Evolutionary conservation across 164 flowering plant species (phyloP), one percentile per base, ranked within the genome.

Genomic region (Nelumbo lutea): DNA sequence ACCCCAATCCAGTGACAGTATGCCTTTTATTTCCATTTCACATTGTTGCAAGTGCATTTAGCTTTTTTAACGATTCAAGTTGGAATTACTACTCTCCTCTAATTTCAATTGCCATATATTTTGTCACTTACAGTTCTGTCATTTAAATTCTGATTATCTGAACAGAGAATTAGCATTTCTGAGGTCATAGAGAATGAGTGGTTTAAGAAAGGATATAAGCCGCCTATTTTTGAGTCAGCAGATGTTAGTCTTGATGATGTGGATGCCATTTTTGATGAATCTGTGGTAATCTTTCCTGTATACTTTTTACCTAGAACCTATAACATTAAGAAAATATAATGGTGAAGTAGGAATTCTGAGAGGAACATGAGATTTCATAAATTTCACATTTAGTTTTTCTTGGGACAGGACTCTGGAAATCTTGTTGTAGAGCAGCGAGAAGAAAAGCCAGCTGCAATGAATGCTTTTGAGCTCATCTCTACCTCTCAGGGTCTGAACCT

Each of bases 401-500:
- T 69, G 67, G 59, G 46, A 1, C 70, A 90, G 98, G 88, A 85
- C 40, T 75, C 91, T 39, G 73, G 73, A 66, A 84, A 84, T 77
- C 87, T 91, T 64, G 95, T 93, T 55, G 97, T 93, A 77, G 98
- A 91, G 83, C 85, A 87, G 78, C 83, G 90, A 70, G 96, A 90
- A 75, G 95, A 79, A 68, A 81, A 78, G 45, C 98, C 98, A 60
- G 79, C 83, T 14, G 75, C 87, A 39, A 85, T 93, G 98, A 93
- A 93, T 86, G 98, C 98, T 0, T 93, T 93, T 73, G 97, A 93
- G 82, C 96, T 93, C 50, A 93, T 93, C 53, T 91, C 98, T 41
- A 93, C 82, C 69, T 90, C 98, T 50, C 98, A 91, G 83, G 98
- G 98, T 76, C 91, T 93, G 72, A 94, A 94, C 78, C 95, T 94